phyloP scores from a whole-genome alignment of 2,329 filamentous ascomycete genomes.

The Albifimbria verrucaria region DNA sequence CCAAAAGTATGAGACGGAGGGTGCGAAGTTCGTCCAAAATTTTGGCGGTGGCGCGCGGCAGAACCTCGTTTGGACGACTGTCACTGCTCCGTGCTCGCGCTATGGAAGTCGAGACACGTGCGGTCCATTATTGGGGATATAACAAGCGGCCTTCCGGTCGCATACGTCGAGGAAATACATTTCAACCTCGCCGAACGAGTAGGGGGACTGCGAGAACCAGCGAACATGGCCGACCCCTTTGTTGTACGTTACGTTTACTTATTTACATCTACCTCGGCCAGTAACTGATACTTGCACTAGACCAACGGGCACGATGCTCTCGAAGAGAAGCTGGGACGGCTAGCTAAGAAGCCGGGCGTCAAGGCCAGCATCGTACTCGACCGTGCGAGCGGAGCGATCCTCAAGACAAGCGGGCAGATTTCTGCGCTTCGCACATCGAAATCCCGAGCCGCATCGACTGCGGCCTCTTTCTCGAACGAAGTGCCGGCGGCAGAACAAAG shows the following conservation, averaged over 20 bases:
- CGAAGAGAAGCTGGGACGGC: constrained; percentile 62
- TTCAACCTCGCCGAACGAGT: no score
- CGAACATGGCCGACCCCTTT: constrained; percentile 22
- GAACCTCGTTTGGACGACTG: constrained; percentile 22
- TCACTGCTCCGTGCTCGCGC: neutral
- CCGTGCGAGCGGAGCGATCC: constrained; percentile 66
- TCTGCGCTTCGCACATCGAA: constrained; percentile 48
- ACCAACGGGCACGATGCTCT: constrained; percentile 56
- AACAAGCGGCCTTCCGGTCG: no score
- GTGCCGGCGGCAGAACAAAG: constrained; percentile 37
- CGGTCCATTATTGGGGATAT: no score
- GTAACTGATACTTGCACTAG: constrained; percentile 19
- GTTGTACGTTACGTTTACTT: constrained; percentile 12
- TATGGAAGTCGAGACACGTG: no score
- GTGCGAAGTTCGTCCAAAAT: constrained; percentile 23
- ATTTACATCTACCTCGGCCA: neutral
- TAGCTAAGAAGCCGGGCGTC: constrained; percentile 76
- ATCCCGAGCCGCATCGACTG: constrained; percentile 30
- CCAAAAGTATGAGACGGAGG: neutral
- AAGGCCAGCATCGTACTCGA: constrained; percentile 76
- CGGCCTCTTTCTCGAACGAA: constrained; percentile 45
- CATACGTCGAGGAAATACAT: no score
- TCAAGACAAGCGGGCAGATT: constrained; percentile 70
- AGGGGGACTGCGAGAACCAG: no score
- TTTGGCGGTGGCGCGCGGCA: constrained; percentile 45